phyloP scores from a whole-genome alignment of 106 monocot genomes.

The Alisma plantagoaquatica region DNA sequence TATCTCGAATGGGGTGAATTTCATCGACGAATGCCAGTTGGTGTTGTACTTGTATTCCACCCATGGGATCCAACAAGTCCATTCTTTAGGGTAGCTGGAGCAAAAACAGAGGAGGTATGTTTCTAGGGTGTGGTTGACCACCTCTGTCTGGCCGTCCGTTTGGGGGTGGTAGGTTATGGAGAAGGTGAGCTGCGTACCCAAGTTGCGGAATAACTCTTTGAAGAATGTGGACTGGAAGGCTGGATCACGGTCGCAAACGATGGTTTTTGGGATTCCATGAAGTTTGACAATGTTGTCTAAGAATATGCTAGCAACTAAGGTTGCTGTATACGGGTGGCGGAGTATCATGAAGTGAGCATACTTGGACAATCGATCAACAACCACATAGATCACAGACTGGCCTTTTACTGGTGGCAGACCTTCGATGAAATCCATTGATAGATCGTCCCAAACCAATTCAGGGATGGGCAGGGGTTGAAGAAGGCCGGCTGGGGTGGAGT shows the following conservation, averaged over 20 bases:
- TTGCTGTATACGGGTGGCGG: neutral
- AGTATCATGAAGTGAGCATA: conserved; percentile 1
- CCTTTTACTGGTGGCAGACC: neutral
- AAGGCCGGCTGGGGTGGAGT: neutral
- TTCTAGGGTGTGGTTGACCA: neutral
- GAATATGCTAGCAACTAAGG: neutral
- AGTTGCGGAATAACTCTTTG: neutral
- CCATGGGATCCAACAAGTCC: neutral
- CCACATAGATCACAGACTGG: neutral
- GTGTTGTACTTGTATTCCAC: conserved; percentile 6
- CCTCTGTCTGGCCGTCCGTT: conserved; percentile 9
- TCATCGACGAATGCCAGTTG: neutral
- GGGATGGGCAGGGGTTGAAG: conserved; percentile 1
- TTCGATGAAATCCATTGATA: conserved; percentile 2
- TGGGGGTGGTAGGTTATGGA: conserved; percentile 5
- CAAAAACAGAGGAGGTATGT: neutral
- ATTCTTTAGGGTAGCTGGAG: neutral
- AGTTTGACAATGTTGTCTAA: neutral
- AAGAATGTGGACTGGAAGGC: neutral
- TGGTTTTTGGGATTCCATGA: conserved; percentile 4
- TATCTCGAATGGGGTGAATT: neutral
- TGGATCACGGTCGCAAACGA: neutral
- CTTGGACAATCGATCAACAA: conserved; percentile 1
- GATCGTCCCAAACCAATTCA: neutral
- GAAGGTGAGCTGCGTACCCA: neutral